These are phyloP conservation scores for Pseudomassariella vexata DNA, from an alignment of 2,329 filamentous ascomycete genomes.

Conservation along the genomic window DNA sequence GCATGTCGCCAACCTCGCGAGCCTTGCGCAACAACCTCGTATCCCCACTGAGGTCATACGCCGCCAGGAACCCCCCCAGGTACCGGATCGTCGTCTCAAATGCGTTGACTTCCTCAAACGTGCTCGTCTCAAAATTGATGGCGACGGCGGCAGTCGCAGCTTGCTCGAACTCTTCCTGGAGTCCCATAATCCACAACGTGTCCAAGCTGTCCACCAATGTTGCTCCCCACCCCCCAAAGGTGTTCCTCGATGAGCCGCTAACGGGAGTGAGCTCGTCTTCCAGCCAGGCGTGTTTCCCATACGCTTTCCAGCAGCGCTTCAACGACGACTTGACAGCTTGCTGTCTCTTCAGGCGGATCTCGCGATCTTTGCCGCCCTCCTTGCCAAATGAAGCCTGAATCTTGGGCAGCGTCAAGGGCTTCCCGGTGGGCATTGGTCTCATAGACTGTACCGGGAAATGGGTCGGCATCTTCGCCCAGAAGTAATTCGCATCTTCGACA, in stretches of 20 bases:
- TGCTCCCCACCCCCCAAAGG: conserved; percentile 38
- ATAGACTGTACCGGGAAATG: conserved; percentile 16
- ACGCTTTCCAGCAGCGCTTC: conserved; percentile 28
- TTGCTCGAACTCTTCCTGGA: conserved; percentile 37
- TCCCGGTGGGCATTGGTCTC: conserved; percentile 14
- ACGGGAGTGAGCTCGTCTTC: conserved; percentile 37
- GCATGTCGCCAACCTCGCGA: conserved; percentile 32
- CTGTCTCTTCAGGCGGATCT: conserved; percentile 13
- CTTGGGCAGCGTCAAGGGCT: conserved; percentile 13
- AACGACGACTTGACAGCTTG: conserved; percentile 16
- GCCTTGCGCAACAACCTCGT: conserved; percentile 29
- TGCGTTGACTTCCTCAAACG: conserved; percentile 21
- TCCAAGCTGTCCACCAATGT: conserved; percentile 37
- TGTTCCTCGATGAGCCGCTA: conserved; percentile 29
- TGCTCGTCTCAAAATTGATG: conserved; percentile 36
- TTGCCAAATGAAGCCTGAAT: conserved; percentile 14
- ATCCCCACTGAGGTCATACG: conserved; percentile 31
- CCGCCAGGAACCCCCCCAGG: conserved; percentile 22
- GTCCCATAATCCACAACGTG: conserved; percentile 35
- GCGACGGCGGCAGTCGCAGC: conserved; percentile 32
- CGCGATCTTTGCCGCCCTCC: conserved; percentile 11
- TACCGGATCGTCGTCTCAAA: conserved; percentile 34
- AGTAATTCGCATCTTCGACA: conserved; percentile 17
- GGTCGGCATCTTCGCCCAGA: conserved; percentile 18
- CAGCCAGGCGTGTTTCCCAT: conserved; percentile 33